A percentile compares a stretch with the other conserved stretches of the same genome.
Evolutionary conservation across 164 flowering plant species (phyloP).

Genomic region (Kalanchoe fedtschenkoi): DNA sequence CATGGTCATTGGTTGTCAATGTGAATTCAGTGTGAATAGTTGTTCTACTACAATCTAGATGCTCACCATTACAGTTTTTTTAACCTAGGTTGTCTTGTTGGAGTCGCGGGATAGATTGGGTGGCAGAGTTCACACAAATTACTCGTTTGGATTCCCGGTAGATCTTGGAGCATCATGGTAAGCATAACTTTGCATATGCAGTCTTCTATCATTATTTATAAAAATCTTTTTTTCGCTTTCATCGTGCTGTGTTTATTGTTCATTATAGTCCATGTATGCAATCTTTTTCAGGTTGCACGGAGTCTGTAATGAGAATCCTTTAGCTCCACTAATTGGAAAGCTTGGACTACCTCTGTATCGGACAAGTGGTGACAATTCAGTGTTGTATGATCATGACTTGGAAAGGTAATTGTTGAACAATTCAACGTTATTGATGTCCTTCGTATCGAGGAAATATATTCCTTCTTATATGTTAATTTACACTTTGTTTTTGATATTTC

Average conservation of each 20-base stretch:
- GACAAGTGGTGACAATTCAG: constrained; percentile 96
- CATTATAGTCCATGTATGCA: no score
- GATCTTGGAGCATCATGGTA: constrained; percentile 96
- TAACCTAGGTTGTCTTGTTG: constrained; percentile 54
- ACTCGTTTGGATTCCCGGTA: constrained; percentile 85
- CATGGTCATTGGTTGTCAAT: not conserved
- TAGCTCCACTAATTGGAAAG: constrained; percentile 80
- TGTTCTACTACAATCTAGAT: not conserved
- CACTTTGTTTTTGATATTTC: not conserved
- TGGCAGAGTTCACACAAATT: constrained; percentile 72
- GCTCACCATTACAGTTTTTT: not conserved
- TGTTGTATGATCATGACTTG: constrained; percentile 90
- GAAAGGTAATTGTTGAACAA: constrained; percentile 38
- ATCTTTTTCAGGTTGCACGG: constrained; percentile 80
- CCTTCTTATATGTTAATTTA: not conserved
- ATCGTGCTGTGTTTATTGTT: not conserved
- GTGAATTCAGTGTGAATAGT: not conserved
- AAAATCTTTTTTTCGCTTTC: not conserved
- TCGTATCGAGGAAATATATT: not conserved
- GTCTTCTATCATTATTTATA: not conserved
- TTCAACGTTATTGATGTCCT: not conserved
- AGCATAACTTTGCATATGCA: not conserved
- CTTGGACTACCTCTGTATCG: constrained; percentile 84
- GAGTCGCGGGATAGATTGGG: constrained; percentile 87
- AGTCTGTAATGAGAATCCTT: constrained; percentile 86